phyloP scores from a whole-genome alignment of 192 early-diverging fungal species.

The Backusella psychrophila region DNA sequence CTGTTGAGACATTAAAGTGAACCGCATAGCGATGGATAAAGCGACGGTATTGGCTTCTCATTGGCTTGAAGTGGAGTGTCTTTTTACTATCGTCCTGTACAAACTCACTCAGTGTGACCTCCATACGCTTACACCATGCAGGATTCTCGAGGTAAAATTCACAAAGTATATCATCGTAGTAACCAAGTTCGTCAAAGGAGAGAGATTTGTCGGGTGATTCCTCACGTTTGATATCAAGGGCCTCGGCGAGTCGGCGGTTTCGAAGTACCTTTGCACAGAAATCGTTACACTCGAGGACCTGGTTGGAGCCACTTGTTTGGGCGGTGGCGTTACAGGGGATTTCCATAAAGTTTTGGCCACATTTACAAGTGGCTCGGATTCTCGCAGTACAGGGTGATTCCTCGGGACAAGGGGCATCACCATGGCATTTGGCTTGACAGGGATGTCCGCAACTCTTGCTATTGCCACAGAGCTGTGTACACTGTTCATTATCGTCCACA shows the following conservation, averaged over 20 bases:
- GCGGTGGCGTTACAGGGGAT: constrained; percentile 66
- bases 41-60: constrained; percentile 61
- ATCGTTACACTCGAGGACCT: constrained; percentile 73
- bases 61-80: constrained; percentile 64
- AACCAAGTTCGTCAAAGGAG: constrained; percentile 25
- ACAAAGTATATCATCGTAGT: constrained; percentile 63
- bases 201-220: constrained; percentile 12
- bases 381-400: constrained; percentile 61
- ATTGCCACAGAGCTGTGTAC: constrained; percentile 71
- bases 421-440: constrained; percentile 77
- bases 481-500: constrained; percentile 54
- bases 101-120: constrained; percentile 65
- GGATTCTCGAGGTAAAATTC: constrained; percentile 63
- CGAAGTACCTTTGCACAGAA: constrained; percentile 76
- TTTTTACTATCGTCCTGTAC: constrained; percentile 52
- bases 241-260: constrained; percentile 76
- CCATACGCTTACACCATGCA: constrained; percentile 67
- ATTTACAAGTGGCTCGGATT: constrained; percentile 68
- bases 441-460: constrained; percentile 85
- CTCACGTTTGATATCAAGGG: constrained; percentile 62
- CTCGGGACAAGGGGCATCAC: constrained; percentile 72
- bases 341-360: constrained; percentile 64
- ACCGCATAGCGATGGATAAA: constrained; percentile 72
- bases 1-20: constrained; percentile 70
- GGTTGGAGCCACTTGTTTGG: constrained; percentile 40